These are phyloP conservation scores for Penicillium daleae DNA, from an alignment of 495 filamentous ascomycete genomes.

Conservation along the genomic window DNA sequence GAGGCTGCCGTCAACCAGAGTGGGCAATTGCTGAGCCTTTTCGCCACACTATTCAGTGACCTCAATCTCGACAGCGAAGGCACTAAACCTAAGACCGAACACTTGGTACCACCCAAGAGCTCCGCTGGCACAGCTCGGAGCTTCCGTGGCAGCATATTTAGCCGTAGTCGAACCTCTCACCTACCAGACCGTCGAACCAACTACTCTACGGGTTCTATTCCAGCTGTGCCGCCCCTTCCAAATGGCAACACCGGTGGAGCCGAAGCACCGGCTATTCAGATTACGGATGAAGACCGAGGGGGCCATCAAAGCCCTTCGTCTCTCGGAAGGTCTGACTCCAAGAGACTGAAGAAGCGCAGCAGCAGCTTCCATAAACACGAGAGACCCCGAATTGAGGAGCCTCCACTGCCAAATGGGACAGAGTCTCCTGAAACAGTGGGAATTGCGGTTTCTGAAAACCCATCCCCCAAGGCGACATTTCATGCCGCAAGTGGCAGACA, in stretches of 20 bases:
- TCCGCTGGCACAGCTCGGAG: slow-evolving; percentile 72
- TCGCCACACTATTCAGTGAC: slow-evolving; percentile 73
- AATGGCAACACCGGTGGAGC: slow-evolving; percentile 17
- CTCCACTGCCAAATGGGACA: slow-evolving; percentile 20
- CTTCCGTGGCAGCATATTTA: slow-evolving; percentile 75
- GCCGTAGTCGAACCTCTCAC: slow-evolving; percentile 50
- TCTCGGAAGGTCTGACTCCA: slow-evolving; percentile 42
- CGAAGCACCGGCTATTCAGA: slow-evolving; percentile 52
- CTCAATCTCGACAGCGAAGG: slow-evolving; percentile 39
- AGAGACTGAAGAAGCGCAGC: slow-evolving; percentile 52
- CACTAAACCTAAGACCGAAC: slow-evolving; percentile 25
- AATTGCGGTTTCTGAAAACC: slow-evolving; percentile 42
- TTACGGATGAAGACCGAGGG: slow-evolving; percentile 48
- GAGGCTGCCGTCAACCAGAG: slow-evolving; percentile 81
- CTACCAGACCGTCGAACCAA: slow-evolving; percentile 36
- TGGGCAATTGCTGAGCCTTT: slow-evolving; percentile 81
- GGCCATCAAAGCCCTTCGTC: slow-evolving; percentile 27
- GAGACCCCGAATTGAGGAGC: slow-evolving; percentile 22
- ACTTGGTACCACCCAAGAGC: slow-evolving; percentile 65
- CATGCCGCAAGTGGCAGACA: slow-evolving; percentile 39
- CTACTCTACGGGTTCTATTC: slow-evolving; percentile 16
- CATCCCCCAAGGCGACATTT: slow-evolving; percentile 24
- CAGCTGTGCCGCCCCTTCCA: slow-evolving; percentile 25
- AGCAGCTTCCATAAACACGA: slow-evolving; percentile 36
- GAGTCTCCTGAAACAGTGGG: slow-evolving; percentile 43